Base-by-base conservation (phyloP, 1,284 basidiomycete species). In the Gymnopus androsaceus region DNA sequence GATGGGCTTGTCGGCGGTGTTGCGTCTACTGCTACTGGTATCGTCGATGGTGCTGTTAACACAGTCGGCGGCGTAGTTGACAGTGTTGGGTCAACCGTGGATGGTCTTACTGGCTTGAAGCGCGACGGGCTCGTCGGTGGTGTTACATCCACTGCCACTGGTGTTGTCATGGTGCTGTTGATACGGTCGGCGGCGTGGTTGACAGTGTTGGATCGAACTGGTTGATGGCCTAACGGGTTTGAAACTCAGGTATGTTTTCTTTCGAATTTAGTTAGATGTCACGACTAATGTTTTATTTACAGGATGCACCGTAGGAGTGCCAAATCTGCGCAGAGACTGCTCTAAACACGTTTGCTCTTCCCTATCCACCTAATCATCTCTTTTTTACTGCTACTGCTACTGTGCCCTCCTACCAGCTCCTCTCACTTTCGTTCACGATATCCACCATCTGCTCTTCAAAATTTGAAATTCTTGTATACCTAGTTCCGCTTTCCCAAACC, bases 81-180 rank as follows among this genome's bases (percentile, higher is more conserved):
- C 9, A 27, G 44, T 46, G 44, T 46, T 31, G 44, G 44, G 9
- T 30, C 15, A 17, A 46, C 44, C n/a, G 44, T 46, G 8, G 44
- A 46, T 46, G 28, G 19, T 12, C 44, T 46, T 17, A 46, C 44
- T 7, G 44, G 44, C 11, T 28, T 46, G 7, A 33, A 14, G 14
- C 31, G 31, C 31, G n/a, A n/a, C n/a, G 46, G 46, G 14, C 46
- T 34, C 36, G 46, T 48, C 25, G 46, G 46, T 21, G 46, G 31
- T 25, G 31, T 48, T 4, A 48, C 46, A 25, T 34, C 46, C 0
- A 48, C 46, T n/a, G 46, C 46, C 31, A 48, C 46, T 25, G 46
- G 46, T 19, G 9, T 48, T 23, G 31, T 34, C 19, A 48, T 15
- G 46, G 46, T 11, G 33, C 31, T 4, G 30, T 48, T 0, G 31